A percentile compares a stretch with the other conserved stretches of the same genome.
These are phyloP conservation scores for Rutstroemia sp. DNA, from an alignment of 2,329 filamentous ascomycete genomes.

Conservation along the genomic window DNA sequence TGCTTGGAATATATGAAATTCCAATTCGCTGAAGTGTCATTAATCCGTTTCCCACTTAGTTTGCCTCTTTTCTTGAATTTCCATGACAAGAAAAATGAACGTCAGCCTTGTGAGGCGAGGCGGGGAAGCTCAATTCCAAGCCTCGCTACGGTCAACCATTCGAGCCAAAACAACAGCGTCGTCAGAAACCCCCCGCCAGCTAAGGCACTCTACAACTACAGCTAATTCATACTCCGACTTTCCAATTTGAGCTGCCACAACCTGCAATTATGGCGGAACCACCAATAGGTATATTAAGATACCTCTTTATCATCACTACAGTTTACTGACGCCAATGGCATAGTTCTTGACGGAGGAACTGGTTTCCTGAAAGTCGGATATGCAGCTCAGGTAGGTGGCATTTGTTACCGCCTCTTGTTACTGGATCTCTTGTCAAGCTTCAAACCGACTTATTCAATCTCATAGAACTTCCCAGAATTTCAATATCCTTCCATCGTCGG, in stretches of 20 bases:
- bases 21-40: no score
- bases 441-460: conserved; percentile 10
- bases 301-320: background rate
- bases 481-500: conserved; percentile 98
- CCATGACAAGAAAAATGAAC: background rate
- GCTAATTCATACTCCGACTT: conserved; percentile 9
- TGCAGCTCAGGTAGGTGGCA: conserved; percentile 65
- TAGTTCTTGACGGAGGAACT: conserved; percentile 98
- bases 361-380: conserved; percentile 99
- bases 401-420: conserved; percentile 1
- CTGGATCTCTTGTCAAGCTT: background rate
- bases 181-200: conserved; percentile 15
- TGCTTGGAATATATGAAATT: no score
- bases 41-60: background rate
- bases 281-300: conserved; percentile 28
- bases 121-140: conserved; percentile 3
- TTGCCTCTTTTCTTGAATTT: background rate
- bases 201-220: conserved; percentile 6
- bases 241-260: conserved; percentile 10
- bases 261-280: conserved; percentile 29
- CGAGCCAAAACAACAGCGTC: conserved; percentile 16
- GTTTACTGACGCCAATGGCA: conserved; percentile 17
- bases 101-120: background rate
- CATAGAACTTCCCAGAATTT: conserved; percentile 94
- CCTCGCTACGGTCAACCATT: conserved; percentile 4